phyloP scores from a whole-genome alignment of 805 yeast species.

The Yarrowia sp. region DNA sequence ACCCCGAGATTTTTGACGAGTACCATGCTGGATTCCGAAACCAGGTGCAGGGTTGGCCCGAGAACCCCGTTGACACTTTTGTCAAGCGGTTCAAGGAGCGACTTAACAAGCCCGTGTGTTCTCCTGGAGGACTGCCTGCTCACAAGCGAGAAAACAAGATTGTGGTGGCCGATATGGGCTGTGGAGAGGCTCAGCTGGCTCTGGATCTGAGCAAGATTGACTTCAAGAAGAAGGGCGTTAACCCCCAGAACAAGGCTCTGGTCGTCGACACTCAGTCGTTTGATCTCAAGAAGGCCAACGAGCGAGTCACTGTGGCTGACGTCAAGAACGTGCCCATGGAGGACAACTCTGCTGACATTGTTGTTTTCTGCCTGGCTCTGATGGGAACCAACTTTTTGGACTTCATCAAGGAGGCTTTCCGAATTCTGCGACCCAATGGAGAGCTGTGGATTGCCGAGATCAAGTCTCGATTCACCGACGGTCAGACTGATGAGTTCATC shows the following conservation, averaged over 20 bases:
- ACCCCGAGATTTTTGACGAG: constrained; percentile 88
- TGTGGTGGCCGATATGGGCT: constrained; percentile 96
- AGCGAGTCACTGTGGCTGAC: constrained; percentile 94
- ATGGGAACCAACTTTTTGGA: constrained; percentile 98
- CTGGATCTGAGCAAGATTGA: constrained; percentile 51
- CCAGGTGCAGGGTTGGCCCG: constrained; percentile 97
- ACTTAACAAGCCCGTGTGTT: constrained; percentile 64
- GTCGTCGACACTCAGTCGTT: constrained; percentile 72
- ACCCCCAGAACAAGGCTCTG: constrained; percentile 11
- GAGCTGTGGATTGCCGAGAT: constrained; percentile 98
- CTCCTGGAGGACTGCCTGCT: constrained; percentile 92
- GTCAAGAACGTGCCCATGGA: constrained; percentile 82
- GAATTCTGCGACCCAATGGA: constrained; percentile 85
- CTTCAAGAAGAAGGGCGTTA: constrained; percentile 38
- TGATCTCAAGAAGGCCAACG: constrained; percentile 86
- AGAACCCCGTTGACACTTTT: constrained; percentile 93
- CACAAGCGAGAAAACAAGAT: constrained; percentile 51
- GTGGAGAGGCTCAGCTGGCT: constrained; percentile 94
- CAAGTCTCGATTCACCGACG: constrained; percentile 83
- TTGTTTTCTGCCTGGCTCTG: constrained; percentile 87
- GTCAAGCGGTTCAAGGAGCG: constrained; percentile 61
- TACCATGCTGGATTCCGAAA: constrained; percentile 94
- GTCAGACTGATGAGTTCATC: constrained; percentile 58
- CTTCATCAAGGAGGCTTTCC: constrained; percentile 83
- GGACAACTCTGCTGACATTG: constrained; percentile 77